Percentiles rank a stretch among this genome's conserved stretches.
Conservation (phyloP, 495 filamentous ascomycete genomes). For the Penicillium atrosanguineum region DNA sequence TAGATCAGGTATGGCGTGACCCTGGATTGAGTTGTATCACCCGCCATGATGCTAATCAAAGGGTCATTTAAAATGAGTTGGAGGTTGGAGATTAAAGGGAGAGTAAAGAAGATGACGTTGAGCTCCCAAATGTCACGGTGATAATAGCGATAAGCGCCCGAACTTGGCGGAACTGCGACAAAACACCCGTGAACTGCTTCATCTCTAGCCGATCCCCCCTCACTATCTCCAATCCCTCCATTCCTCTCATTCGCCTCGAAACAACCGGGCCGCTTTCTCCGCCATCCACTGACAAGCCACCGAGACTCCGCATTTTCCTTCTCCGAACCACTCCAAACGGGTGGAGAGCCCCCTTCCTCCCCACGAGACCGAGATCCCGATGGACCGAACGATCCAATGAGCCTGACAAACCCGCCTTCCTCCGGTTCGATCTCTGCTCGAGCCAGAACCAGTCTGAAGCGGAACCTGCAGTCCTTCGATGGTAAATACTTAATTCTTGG, state of each 20-base stretch:
- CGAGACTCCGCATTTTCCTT: background rate
- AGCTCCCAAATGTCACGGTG: background rate
- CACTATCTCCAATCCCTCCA: background rate
- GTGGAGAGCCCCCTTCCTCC: conserved; percentile 5
- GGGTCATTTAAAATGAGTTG: background rate
- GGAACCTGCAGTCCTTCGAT: conserved; percentile 76
- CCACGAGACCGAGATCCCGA: conserved; percentile 1
- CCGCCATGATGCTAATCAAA: conserved; percentile 15
- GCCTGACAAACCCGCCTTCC: conserved; percentile 55
- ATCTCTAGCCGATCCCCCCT: background rate
- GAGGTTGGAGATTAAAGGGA: background rate
- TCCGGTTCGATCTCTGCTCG: conserved; percentile 51
- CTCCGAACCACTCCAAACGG: background rate
- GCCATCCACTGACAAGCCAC: background rate
- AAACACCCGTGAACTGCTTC: background rate
- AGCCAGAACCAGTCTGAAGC: conserved; percentile 55
- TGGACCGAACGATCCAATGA: conserved; percentile 37
- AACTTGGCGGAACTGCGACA: background rate
- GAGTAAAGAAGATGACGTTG: background rate
- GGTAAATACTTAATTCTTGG: conserved; percentile 51
- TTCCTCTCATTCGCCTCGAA: background rate
- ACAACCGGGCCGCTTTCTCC: background rate
- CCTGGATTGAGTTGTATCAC: conserved; percentile 17
- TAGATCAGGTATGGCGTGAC: conserved; percentile 64
- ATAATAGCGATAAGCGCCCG: background rate